Evolutionary conservation across 2,329 filamentous ascomycete species (phyloP).

Genomic region (Botryosphaeria dothidea): DNA sequence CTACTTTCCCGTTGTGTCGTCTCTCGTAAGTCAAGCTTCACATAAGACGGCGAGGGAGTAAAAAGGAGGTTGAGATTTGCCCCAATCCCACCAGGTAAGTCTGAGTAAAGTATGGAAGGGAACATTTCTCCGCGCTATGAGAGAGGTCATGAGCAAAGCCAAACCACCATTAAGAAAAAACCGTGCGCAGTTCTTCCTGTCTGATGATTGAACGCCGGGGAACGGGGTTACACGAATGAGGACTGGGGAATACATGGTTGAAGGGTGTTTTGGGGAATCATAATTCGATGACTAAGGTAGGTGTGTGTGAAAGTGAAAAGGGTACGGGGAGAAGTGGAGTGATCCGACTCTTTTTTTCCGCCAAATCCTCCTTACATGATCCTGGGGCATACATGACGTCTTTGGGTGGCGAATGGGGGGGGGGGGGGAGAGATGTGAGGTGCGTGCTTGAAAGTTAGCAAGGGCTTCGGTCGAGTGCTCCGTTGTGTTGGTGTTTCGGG

Average conservation of each 20-base stretch:
- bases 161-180: not conserved
- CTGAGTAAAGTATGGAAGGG: slow-evolving; percentile 19
- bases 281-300: slow-evolving; percentile 12
- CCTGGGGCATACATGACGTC: slow-evolving; percentile 24
- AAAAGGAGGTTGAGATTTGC: too few species aligned
- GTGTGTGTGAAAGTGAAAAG: not conserved
- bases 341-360: slow-evolving; percentile 15
- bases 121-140: not conserved
- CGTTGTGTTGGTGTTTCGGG: slow-evolving; percentile 15
- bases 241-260: slow-evolving; percentile 3
- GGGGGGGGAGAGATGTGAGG: slow-evolving; percentile 17
- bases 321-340: slow-evolving; percentile 10
- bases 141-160: not conserved
- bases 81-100: not conserved
- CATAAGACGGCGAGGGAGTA: too few species aligned
- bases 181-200: not conserved
- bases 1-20: not conserved
- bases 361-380: slow-evolving; percentile 23
- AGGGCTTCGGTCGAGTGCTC: slow-evolving; percentile 11
- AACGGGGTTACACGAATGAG: slow-evolving; percentile 4
- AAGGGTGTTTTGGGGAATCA: slow-evolving; percentile 10
- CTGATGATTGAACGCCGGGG: slow-evolving; percentile 2
- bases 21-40: too few species aligned
- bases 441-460: slow-evolving; percentile 17
- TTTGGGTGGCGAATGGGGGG: slow-evolving; percentile 5